phyloP scores from a whole-genome alignment of 228 moss, liverwort and hornwort species.

The Sphagnum fallax region DNA sequence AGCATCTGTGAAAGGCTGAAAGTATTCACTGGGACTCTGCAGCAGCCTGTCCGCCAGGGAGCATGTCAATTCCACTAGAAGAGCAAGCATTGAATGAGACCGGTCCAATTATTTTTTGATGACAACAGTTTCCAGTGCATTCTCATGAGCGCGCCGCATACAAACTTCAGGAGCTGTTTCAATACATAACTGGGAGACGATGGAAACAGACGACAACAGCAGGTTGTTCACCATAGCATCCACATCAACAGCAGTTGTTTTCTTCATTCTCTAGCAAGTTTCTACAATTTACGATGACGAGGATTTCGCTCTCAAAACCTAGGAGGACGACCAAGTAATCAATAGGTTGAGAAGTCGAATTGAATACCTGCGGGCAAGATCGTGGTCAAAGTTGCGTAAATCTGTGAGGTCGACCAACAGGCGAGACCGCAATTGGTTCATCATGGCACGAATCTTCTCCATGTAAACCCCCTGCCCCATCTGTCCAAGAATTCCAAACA shows the following conservation, averaged over 20 bases:
- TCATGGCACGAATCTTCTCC: slow-evolving; percentile 66
- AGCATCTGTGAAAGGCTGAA: slow-evolving; percentile 73
- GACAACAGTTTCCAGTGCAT: no score
- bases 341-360: background rate
- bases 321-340: no score
- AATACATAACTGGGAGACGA: no score
- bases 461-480: slow-evolving; percentile 84
- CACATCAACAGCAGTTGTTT: no score
- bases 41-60: slow-evolving; percentile 40
- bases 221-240: no score
- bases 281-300: background rate
- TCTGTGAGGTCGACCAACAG: slow-evolving; percentile 86
- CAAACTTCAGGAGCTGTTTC: no score
- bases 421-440: slow-evolving; percentile 58
- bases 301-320: no score
- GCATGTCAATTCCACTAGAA: background rate
- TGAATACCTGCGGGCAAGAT: slow-evolving; percentile 65
- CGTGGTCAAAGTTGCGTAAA: slow-evolving; percentile 70
- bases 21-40: slow-evolving; percentile 70
- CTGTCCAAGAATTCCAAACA: slow-evolving; percentile 18
- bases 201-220: no score
- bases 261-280: background rate
- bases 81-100: background rate
- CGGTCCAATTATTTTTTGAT: no score
- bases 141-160: no score